These are phyloP conservation scores for Xylaria arbuscula DNA, from an alignment of 2,329 filamentous ascomycete genomes.

Conservation along the genomic window DNA sequence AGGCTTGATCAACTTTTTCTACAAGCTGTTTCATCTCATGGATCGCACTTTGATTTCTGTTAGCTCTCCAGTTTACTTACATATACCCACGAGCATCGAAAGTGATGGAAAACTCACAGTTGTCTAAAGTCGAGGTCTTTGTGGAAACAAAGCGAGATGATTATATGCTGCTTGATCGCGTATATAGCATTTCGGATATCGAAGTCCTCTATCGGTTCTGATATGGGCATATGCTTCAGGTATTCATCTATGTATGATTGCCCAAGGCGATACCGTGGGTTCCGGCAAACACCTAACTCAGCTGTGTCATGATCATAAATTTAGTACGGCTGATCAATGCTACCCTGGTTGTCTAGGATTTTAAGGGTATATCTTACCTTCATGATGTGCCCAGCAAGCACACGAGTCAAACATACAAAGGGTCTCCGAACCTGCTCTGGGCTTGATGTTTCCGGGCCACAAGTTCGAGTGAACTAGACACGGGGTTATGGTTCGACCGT, in stretches of 20 bases:
- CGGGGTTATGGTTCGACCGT: constrained; percentile 42
- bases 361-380: constrained; percentile 34
- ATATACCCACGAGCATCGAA: background rate
- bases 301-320: constrained; percentile 20
- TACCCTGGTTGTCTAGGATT: background rate
- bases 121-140: constrained; percentile 25
- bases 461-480: constrained; percentile 45
- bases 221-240: constrained; percentile 43
- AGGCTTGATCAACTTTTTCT: background rate
- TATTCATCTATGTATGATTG: constrained; percentile 45
- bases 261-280: constrained; percentile 43
- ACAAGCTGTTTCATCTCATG: constrained; percentile 22
- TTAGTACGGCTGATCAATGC: background rate
- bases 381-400: constrained; percentile 45
- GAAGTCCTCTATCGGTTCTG: constrained; percentile 46
- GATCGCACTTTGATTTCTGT: constrained; percentile 12
- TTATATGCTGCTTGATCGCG: constrained; percentile 42
- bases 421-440: constrained; percentile 18
- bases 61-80: background rate
- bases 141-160: constrained; percentile 42
- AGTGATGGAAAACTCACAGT: constrained; percentile 18
- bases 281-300: constrained; percentile 45
- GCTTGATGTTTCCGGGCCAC: constrained; percentile 46
- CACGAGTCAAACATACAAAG: constrained; percentile 43
- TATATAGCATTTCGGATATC: constrained; percentile 48